phyloP scores from a whole-genome alignment of 1,284 basidiomycete species.

The Xerocomus minutiporus region DNA sequence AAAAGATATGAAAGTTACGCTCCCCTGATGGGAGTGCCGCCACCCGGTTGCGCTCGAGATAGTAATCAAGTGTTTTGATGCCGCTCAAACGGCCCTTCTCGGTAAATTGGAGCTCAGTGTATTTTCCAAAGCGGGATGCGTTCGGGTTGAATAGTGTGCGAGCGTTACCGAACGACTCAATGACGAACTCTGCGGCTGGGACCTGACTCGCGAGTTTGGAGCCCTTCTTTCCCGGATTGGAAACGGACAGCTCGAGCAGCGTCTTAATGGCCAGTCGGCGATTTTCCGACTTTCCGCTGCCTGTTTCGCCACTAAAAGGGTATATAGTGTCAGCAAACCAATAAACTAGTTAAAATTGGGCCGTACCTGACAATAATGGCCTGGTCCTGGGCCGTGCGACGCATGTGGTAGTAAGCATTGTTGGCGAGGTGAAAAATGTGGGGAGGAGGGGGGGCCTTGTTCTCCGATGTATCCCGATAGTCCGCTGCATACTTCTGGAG shows the following conservation, averaged over 20 bases:
- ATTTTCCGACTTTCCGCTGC: conserved; percentile 91
- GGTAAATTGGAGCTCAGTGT: conserved; percentile 91
- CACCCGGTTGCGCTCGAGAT: conserved; percentile 86
- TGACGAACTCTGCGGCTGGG: conserved; percentile 91
- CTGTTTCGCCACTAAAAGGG: conserved; percentile 75
- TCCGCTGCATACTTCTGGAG: conserved; percentile 81
- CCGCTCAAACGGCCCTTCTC: conserved; percentile 87
- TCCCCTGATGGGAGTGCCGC: conserved; percentile 79
- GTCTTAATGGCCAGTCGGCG: conserved; percentile 87
- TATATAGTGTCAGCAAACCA: neutral
- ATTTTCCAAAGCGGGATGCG: conserved; percentile 88
- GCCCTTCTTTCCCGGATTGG: conserved; percentile 90
- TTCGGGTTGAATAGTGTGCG: conserved; percentile 89
- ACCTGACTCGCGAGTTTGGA: conserved; percentile 82
- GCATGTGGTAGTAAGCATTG: conserved; percentile 96
- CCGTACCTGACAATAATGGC: conserved; percentile 77
- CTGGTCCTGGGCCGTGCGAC: conserved; percentile 90
- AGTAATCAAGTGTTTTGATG: conserved; percentile 95
- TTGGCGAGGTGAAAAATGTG: conserved; percentile 89
- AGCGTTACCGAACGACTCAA: conserved; percentile 90
- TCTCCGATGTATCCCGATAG: conserved; percentile 60
- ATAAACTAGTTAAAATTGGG: neutral
- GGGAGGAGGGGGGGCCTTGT: conserved; percentile 55
- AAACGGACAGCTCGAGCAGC: conserved; percentile 83
- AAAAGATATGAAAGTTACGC: conserved; percentile 96